Base-by-base conservation (phyloP, 2,329 filamentous ascomycete genomes). In the Lojkania enalia region DNA sequence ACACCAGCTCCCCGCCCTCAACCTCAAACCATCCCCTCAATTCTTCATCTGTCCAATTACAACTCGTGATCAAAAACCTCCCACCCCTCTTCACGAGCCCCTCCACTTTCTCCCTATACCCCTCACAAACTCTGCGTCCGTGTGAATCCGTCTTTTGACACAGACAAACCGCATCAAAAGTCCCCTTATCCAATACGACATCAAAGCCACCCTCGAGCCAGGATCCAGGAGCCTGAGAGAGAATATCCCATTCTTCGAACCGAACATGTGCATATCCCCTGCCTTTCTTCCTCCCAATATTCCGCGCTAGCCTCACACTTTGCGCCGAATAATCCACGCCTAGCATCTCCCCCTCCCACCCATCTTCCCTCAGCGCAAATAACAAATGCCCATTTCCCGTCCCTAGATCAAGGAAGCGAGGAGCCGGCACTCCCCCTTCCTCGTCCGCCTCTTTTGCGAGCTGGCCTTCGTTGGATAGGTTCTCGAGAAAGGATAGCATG, bases 31-130 rank as follows among this genome's bases (percentile, higher is more conserved):
- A 97, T 13, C 72, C 73, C 48, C 79, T 76, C 60, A 99, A 72
- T 75, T 99, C 94, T 30, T 84, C 81, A 74, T 94, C 90, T 1
- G 92, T 97, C 94, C 94, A 99, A 72, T 99, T 99, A 69, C 94
- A 99, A 70, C 90, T 96, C 42, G 94, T 97, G 42, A 99, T 82
- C 48, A 96, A 71, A 58, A 97, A 81, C 18, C 89, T 76, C 0
- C 89, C 89, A 1, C 85, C 86, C 1, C 71, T 73, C 57, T 82
- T 83, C 39, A 97, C 79, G 52, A 97, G 76, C 20, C 71, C 72
- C 49, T 85, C 74, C 21, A 92, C 84, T 40, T 83, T 81, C 35
- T 79, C 77, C 36, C 82, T 80, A 72, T 99, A 99, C 3, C 79
- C 78, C 67, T 95, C 88, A 64, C 84, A 87, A 11, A 87, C 76